These are phyloP conservation scores for Erodium trifolium DNA, from an alignment of 441 rosid species.

Conservation along the genomic window DNA sequence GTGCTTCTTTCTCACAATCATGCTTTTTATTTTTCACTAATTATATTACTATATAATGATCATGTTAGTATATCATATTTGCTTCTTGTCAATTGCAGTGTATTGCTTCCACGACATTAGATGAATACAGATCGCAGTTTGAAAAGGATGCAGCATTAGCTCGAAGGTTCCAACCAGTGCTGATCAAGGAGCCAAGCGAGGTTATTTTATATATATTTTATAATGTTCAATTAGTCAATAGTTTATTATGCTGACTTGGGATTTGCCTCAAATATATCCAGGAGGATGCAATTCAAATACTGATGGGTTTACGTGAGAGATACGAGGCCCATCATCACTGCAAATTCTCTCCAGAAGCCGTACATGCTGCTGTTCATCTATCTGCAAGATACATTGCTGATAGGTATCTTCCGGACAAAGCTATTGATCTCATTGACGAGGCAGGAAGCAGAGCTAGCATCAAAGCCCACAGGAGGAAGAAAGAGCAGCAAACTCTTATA, in stretches of 20 bases:
- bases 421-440: constrained; percentile 75
- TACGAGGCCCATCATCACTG: constrained; percentile 70
- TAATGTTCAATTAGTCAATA: constrained; percentile 6
- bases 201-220: constrained; percentile 28
- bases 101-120: constrained; percentile 66
- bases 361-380: constrained; percentile 65
- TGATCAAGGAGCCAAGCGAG: constrained; percentile 64
- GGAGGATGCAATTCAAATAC: constrained; percentile 68
- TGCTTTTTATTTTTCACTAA: constrained; percentile 3
- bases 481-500: constrained; percentile 60
- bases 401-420: constrained; percentile 74
- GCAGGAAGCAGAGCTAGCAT: constrained; percentile 94
- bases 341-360: constrained; percentile 52
- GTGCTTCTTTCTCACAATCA: constrained; percentile 29
- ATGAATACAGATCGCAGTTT: constrained; percentile 58
- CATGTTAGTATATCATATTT: neutral
- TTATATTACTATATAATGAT: neutral
- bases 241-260: constrained; percentile 18
- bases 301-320: constrained; percentile 59
- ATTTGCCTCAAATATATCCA: constrained; percentile 23
- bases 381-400: constrained; percentile 63
- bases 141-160: constrained; percentile 76
- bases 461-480: constrained; percentile 70
- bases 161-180: constrained; percentile 68
- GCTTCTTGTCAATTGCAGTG: constrained; percentile 41